Evolutionary conservation across 495 filamentous ascomycete species (phyloP), one percentile per base, ranked within the genome.

Genomic region (Hyaloscypha finlandica): DNA sequence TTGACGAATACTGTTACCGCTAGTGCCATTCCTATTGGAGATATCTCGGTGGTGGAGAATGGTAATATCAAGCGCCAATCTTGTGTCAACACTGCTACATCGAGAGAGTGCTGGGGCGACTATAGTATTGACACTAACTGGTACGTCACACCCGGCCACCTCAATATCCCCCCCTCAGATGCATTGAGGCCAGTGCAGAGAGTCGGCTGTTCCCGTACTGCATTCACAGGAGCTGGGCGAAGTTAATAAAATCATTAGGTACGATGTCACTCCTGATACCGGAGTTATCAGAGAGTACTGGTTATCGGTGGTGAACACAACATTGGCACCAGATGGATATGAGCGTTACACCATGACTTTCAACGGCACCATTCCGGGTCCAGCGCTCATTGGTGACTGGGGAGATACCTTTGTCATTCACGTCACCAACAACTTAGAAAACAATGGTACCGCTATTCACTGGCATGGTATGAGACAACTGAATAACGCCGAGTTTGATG

Each of bases 391-490:
- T 65, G 68, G 14, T 53, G 74, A 75, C 45, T 74, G 59, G 33
- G 80, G 81, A 67, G 81, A 83, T 57, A 80, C 75, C 19, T 67
- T 83, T 3, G 48, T 63, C 16, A 32, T 65, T 6, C 19, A 65
- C 16, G 55, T 69, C 30, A 60, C 54, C 62, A 69, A 69, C 30
- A 22, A 55, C 11, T 19, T 69, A 25, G 19, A 20, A 33, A 33
- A 35, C 19, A 69, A 69, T 22, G 67, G 61, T 11, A 69, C 67
- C 29, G 11, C 55, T 4, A 70, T 90, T 33, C 89, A 92, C 73
- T 90, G 84, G 82, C 87, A 91, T 66, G 87, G 88, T 12, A 74
- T 90, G 20, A 79, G 80, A 54, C 88, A 91, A 71, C 85, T 85
- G 52, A 81, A 77, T 3, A 86, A 84, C 3, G 78, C 77, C 16